Percentiles rank a stretch among this genome's conserved stretches.
Evolutionary conservation across 2,329 filamentous ascomycete genomes (phyloP).

Genomic region (Gliomastix tumulicola): DNA sequence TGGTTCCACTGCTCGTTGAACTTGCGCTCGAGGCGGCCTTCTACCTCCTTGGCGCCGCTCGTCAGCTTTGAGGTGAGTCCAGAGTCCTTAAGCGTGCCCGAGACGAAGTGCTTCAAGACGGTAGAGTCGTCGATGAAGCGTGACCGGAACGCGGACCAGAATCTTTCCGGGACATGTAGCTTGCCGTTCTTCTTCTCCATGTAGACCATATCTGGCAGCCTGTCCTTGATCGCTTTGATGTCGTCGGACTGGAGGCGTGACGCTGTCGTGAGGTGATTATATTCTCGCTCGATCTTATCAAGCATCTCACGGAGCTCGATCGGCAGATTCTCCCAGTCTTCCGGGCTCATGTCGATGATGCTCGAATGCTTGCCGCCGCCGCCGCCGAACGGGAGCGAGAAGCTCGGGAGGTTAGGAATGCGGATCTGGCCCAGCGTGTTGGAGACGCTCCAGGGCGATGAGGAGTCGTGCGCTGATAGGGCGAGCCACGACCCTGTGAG

Average conservation of each 20-base stretch:
- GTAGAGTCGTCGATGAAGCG: too few species aligned
- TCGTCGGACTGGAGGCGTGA: conserved; percentile 26
- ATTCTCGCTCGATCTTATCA: conserved; percentile 15
- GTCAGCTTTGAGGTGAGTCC: conserved; percentile 18
- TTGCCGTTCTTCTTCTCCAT: conserved; percentile 46
- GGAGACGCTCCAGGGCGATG: too few species aligned
- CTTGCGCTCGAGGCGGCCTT: conserved; percentile 18
- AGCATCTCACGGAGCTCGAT: too few species aligned
- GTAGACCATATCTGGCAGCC: conserved; percentile 51
- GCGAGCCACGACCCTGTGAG: too few species aligned
- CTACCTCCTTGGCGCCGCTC: conserved; percentile 13
- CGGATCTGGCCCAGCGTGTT: too few species aligned
- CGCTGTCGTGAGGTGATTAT: conserved; percentile 2
- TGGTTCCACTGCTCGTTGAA: conserved; percentile 38
- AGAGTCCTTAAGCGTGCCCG: conserved; percentile 29
- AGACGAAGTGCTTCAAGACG: too few species aligned
- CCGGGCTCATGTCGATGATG: too few species aligned
- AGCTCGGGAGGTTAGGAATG: too few species aligned
- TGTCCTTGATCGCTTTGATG: conserved; percentile 33
- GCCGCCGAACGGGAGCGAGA: too few species aligned
- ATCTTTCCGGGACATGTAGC: conserved; percentile 48
- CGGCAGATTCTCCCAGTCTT: too few species aligned
- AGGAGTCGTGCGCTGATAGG: too few species aligned
- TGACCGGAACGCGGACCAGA: conserved; percentile 59
- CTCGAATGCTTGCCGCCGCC: too few species aligned